Evolutionary conservation across 2,329 filamentous ascomycete genomes (phyloP).

Genomic region (Trichothecium sympodiale): DNA sequence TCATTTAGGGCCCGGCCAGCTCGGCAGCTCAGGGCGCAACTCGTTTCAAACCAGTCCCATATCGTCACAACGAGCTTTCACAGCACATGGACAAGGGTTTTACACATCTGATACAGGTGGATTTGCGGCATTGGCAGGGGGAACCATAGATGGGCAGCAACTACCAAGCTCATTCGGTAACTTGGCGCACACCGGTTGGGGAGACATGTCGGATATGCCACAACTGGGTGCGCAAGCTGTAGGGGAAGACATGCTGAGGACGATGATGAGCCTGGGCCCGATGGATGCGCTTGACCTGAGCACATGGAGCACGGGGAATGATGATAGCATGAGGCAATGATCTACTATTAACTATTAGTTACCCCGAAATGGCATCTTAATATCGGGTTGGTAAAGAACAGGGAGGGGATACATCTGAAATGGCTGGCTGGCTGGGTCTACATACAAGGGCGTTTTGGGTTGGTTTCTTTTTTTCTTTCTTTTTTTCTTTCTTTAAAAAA

Average conservation of each 20-base stretch:
- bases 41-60: slow-evolving; percentile 44
- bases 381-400: no score
- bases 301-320: slow-evolving; percentile 2
- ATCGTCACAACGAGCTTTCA: slow-evolving; percentile 23
- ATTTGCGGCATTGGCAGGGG: slow-evolving; percentile 22
- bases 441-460: no score
- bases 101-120: slow-evolving; percentile 23
- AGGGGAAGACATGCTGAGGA: slow-evolving; percentile 44
- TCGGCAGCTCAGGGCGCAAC: slow-evolving; percentile 25
- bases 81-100: slow-evolving; percentile 26
- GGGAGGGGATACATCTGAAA: no score
- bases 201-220: slow-evolving; percentile 20
- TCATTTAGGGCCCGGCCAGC: slow-evolving; percentile 16
- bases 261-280: slow-evolving; percentile 46
- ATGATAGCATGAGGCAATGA: slow-evolving; percentile 4
- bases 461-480: no score
- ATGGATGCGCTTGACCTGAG: slow-evolving; percentile 49
- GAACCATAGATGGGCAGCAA: slow-evolving; percentile 1
- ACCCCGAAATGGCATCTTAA: background rate
- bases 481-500: no score
- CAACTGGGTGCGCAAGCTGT: slow-evolving; percentile 39
- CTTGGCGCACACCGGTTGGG: slow-evolving; percentile 33
- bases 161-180: slow-evolving; percentile 21
- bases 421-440: no score
- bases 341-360: no score